Percentiles rank a stretch among this genome's conserved stretches.
Conservation (phyloP, 306 rosid genomes). For the Canavalia ensiformis region DNA sequence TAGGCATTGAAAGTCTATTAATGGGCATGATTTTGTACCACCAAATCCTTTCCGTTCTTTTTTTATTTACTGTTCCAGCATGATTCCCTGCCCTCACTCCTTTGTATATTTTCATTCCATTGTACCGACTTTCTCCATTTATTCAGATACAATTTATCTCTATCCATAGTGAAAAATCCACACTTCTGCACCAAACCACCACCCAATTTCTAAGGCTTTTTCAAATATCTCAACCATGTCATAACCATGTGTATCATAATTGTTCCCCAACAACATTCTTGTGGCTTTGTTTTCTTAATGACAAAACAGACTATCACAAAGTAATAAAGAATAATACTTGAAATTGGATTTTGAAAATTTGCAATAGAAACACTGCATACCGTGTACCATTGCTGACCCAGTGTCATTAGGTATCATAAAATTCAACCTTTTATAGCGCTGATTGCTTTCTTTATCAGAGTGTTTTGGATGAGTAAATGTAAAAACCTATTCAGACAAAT, state of each 20-base stretch:
- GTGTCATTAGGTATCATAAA: constrained; percentile 78
- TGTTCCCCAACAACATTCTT: background rate
- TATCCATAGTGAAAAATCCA: background rate
- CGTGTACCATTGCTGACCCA: constrained; percentile 90
- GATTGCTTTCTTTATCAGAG: constrained; percentile 64
- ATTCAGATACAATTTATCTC: background rate
- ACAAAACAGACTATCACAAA: constrained; percentile 10
- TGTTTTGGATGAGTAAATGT: constrained; percentile 79
- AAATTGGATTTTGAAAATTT: constrained; percentile 1
- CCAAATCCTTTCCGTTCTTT: background rate
- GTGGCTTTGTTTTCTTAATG: background rate
- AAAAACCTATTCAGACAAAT: constrained; percentile 68
- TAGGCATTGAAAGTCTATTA: too few relatives aligned
- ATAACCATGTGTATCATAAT: background rate
- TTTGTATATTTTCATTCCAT: background rate
- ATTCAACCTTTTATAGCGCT: constrained; percentile 74
- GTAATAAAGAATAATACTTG: background rate
- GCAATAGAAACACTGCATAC: constrained; percentile 60
- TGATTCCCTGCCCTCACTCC: background rate
- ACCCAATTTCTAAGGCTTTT: background rate
- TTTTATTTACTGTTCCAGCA: background rate
- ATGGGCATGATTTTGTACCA: background rate
- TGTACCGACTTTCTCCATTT: background rate
- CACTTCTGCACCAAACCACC: background rate
- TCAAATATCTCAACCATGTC: constrained; percentile 24